A percentile compares a stretch with the other conserved stretches of the same genome.
These are phyloP conservation scores for Magnaporthales sp. DNA, from an alignment of 2,329 filamentous ascomycete species.

Conservation along the genomic window DNA sequence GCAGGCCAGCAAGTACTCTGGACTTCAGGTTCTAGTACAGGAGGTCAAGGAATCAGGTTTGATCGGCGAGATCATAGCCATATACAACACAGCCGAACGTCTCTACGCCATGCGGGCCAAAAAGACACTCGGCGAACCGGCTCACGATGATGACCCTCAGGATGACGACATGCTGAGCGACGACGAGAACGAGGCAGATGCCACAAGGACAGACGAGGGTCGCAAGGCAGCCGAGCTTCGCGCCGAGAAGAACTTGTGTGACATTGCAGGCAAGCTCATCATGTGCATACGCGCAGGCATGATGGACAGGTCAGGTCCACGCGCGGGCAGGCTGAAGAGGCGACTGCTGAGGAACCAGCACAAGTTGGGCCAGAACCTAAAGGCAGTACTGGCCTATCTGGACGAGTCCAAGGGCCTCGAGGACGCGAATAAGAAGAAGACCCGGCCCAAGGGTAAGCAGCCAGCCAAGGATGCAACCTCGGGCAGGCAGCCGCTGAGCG, in stretches of 20 bases:
- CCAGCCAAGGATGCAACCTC: conserved; percentile 18
- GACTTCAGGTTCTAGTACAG: conserved; percentile 55
- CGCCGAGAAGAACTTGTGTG: conserved; percentile 78
- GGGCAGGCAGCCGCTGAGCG: conserved; percentile 28
- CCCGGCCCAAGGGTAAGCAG: conserved; percentile 29
- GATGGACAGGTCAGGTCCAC: conserved; percentile 54
- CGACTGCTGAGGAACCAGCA: conserved; percentile 70
- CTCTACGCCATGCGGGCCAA: conserved; percentile 63
- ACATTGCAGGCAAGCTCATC: conserved; percentile 76
- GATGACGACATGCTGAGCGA: conserved; percentile 53
- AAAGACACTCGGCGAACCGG: conserved; percentile 53
- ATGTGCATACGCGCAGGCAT: conserved; percentile 68
- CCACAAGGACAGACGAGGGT: conserved; percentile 46
- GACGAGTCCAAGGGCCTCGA: conserved; percentile 50
- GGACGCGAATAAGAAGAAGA: conserved; percentile 29
- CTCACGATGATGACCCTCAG: conserved; percentile 65
- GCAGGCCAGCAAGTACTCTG: conserved; percentile 36
- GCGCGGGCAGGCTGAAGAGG: conserved; percentile 56
- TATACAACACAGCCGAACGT: conserved; percentile 71
- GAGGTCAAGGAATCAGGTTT: conserved; percentile 52
- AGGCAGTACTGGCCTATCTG: conserved; percentile 72
- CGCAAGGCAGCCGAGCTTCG: conserved; percentile 59
- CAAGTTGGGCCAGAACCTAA: conserved; percentile 78
- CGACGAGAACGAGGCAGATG: conserved; percentile 45
- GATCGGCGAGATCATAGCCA: conserved; percentile 61